Conservation (phyloP, 163 green algal species). For the Scenedesmus sp. region DNA sequence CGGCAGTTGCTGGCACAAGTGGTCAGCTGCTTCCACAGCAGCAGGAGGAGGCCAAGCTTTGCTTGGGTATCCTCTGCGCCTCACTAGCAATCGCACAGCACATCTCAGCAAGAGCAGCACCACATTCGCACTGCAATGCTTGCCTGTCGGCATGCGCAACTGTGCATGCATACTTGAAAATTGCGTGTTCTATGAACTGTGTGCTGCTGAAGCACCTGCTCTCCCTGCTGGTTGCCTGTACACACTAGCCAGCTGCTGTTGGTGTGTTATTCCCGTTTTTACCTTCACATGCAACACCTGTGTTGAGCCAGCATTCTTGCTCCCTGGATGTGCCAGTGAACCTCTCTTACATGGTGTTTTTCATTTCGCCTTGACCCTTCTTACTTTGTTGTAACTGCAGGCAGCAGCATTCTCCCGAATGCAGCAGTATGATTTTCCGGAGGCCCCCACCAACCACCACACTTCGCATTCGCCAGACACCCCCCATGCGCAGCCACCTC, state of each 20-base stretch:
- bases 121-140: neutral
- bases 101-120: neutral
- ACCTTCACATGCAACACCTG: no score
- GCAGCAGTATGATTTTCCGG: neutral
- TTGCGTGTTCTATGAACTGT: no score
- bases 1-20: no score
- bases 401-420: neutral
- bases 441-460: neutral
- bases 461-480: neutral
- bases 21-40: neutral
- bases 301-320: no score
- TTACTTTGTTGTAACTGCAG: neutral
- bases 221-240: no score
- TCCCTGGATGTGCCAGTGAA: no score
- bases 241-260: no score
- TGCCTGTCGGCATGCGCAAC: neutral
- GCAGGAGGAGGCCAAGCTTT: no score
- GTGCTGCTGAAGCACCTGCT: no score
- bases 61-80: neutral
- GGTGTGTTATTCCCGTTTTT: no score
- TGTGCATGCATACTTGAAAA: neutral
- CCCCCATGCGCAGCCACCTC: neutral
- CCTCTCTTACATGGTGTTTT: no score
- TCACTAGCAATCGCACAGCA: neutral
- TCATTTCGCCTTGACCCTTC: no score